Percentiles rank a stretch among this genome's conserved stretches.
Conservation (phyloP, 495 filamentous ascomycete genomes). For the Aspergillus carlsbadensis region DNA sequence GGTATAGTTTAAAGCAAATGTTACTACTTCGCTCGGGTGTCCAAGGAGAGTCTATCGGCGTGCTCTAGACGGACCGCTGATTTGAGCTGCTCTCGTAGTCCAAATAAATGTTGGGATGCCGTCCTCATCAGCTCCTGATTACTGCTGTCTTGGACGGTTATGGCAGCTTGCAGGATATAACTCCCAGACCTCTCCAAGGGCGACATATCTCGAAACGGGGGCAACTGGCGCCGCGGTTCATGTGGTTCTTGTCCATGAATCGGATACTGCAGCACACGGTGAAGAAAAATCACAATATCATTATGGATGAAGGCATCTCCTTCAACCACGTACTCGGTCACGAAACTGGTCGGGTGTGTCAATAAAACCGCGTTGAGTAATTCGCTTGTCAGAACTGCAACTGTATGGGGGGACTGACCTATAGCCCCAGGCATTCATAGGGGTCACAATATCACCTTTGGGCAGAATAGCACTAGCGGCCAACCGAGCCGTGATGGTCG, state of each 20-base stretch:
- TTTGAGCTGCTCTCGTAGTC: constrained; percentile 60
- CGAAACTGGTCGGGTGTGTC: constrained; percentile 38
- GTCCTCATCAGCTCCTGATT: constrained; percentile 55
- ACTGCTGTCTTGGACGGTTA: constrained; percentile 49
- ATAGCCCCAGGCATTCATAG: constrained; percentile 55
- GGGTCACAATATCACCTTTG: constrained; percentile 40
- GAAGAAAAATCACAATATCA: constrained; percentile 47
- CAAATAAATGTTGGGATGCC: constrained; percentile 58
- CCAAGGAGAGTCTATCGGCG: constrained; percentile 62
- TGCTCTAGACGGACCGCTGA: constrained; percentile 63
- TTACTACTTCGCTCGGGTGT: constrained; percentile 58
- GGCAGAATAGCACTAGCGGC: constrained; percentile 46
- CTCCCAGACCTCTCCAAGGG: constrained; percentile 47
- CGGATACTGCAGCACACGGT: constrained; percentile 45
- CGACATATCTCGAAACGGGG: constrained; percentile 33
- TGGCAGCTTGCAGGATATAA: constrained; percentile 51
- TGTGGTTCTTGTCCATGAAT: constrained; percentile 23
- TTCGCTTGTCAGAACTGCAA: neutral
- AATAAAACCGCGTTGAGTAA: constrained; percentile 17
- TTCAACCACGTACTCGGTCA: constrained; percentile 47
- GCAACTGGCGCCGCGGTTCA: constrained; percentile 32
- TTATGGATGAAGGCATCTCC: constrained; percentile 50
- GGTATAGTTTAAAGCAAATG: constrained; percentile 18
- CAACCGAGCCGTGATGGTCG: constrained; percentile 47
- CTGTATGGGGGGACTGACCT: constrained; percentile 31